Evolutionary conservation across 208 protist species (phyloP).

Genomic region (Wallacemonas rigidus): DNA sequence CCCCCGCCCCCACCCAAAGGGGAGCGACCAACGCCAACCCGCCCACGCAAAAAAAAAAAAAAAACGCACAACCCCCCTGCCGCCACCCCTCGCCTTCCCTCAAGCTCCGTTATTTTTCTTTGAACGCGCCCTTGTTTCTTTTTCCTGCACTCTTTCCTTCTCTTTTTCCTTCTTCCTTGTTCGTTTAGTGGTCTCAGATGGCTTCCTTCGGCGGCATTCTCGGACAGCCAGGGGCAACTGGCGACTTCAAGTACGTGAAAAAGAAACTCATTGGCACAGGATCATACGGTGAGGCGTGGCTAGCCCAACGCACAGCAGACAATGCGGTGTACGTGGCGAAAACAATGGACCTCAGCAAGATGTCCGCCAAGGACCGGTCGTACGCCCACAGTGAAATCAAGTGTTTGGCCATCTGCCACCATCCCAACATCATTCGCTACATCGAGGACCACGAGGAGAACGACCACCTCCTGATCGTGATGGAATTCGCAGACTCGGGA

Average conservation of each 20-base stretch:
- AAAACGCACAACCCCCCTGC: no score
- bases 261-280: conserved; percentile 86
- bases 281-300: conserved; percentile 85
- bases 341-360: conserved; percentile 81
- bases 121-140: no score
- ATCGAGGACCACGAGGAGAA: conserved; percentile 84
- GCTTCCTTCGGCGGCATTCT: conserved; percentile 42
- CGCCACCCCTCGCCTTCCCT: no score
- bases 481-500: conserved; percentile 89
- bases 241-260: conserved; percentile 72
- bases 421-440: conserved; percentile 89
- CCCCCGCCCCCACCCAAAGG: no score
- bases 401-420: conserved; percentile 76
- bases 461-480: conserved; percentile 82
- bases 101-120: no score
- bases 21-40: no score
- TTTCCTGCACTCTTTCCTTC: no score
- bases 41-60: no score
- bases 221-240: conserved; percentile 34
- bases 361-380: conserved; percentile 76
- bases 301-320: conserved; percentile 67
- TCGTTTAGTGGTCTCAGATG: conserved; percentile 7
- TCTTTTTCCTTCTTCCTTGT: no score
- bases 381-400: conserved; percentile 90
- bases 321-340: conserved; percentile 81